Evolutionary conservation across 305 asterid species (phyloP).

Genomic region (Fraxinus greggii): DNA sequence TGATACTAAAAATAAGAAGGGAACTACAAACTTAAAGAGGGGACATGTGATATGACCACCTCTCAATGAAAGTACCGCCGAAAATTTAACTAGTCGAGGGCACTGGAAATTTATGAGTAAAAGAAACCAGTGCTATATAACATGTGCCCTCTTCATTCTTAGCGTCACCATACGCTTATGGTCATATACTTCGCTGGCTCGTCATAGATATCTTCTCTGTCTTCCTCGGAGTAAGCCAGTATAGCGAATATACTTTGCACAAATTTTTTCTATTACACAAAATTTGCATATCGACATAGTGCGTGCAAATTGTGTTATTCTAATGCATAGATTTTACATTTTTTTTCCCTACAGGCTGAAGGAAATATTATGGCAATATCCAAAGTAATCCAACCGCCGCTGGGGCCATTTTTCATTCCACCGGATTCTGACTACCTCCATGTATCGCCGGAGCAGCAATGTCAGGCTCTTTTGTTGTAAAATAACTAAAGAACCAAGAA

Average conservation of each 20-base stretch:
- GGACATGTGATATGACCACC: background rate
- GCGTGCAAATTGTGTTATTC: conserved; percentile 31
- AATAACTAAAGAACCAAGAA: conserved; percentile 40
- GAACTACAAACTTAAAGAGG: background rate
- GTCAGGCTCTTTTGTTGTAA: conserved; percentile 47
- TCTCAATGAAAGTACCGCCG: background rate
- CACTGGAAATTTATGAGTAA: background rate
- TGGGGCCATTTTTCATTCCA: conserved; percentile 38
- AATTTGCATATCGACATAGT: background rate
- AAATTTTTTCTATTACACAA: too few relatives aligned
- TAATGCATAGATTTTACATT: background rate
- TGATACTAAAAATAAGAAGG: background rate
- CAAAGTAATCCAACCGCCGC: conserved; percentile 42
- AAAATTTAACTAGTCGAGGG: background rate
- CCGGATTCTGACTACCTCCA: conserved; percentile 39
- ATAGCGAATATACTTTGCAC: too few relatives aligned
- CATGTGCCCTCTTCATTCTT: background rate
- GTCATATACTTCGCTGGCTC: background rate
- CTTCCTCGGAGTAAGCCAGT: conserved; percentile 4
- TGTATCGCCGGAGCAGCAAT: conserved; percentile 50
- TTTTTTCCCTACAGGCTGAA: conserved; percentile 25
- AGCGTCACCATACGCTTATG: background rate
- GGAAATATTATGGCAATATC: conserved; percentile 27
- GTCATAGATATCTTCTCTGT: background rate
- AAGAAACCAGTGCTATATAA: background rate